phyloP scores from a whole-genome alignment of 352 stramenopile species.

The Globisporangium orthogonon region DNA sequence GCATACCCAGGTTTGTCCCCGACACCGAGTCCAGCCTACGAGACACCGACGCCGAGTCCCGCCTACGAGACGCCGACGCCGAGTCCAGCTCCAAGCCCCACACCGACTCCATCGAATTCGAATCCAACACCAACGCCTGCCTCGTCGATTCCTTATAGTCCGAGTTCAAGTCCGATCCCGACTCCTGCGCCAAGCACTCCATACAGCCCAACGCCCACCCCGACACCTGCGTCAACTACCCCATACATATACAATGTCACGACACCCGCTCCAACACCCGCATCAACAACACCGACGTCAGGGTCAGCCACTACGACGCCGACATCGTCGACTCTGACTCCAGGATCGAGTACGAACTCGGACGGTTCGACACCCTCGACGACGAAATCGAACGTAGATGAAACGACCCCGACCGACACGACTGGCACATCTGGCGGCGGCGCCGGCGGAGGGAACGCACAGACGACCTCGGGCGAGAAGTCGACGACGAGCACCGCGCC shows the following conservation, averaged over 20 bases:
- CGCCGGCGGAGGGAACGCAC: background rate
- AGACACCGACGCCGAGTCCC: background rate
- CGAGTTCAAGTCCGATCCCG: background rate
- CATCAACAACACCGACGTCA: background rate
- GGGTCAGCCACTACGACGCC: background rate
- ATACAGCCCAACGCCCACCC: background rate
- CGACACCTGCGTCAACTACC: background rate
- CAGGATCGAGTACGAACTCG: background rate
- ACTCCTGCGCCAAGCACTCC: background rate
- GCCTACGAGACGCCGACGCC: background rate
- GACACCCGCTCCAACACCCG: too few species aligned
- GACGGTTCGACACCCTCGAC: background rate
- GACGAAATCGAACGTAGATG: background rate
- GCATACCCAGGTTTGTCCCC: too few species aligned
- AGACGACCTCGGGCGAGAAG: conserved; percentile 5
- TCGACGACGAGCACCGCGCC: background rate
- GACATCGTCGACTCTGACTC: background rate
- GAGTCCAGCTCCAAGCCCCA: background rate
- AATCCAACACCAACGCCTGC: background rate
- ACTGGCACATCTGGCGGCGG: background rate
- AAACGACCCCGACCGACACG: background rate
- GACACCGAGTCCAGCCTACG: background rate
- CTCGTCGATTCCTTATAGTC: background rate
- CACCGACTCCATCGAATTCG: background rate
- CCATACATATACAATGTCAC: too few species aligned